A percentile compares a stretch with the other conserved stretches of the same genome.
phyloP scores from a whole-genome alignment of 345 rosid species.

The Hevea brasiliensis region DNA sequence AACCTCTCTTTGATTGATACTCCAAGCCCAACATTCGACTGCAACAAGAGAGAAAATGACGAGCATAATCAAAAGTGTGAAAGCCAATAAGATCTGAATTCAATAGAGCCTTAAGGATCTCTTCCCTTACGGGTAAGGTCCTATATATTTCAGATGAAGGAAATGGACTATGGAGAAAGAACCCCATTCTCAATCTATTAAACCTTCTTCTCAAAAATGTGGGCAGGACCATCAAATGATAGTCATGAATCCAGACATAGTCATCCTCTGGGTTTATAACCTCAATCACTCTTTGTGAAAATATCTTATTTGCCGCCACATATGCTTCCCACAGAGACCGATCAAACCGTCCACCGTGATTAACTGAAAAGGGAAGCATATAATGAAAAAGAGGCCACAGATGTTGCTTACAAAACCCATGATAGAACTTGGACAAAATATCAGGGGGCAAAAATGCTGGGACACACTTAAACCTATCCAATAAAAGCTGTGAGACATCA shows the following conservation, averaged over 20 bases:
- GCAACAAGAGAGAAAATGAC: conserved; percentile 81
- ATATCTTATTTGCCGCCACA: conserved; percentile 71
- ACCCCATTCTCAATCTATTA: conserved; percentile 70
- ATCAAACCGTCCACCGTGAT: conserved; percentile 70
- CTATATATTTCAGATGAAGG: conserved; percentile 80
- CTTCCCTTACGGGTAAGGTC: conserved; percentile 75
- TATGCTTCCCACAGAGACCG: conserved; percentile 77
- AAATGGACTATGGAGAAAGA: conserved; percentile 74
- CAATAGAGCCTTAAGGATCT: conserved; percentile 68
- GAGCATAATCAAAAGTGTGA: conserved; percentile 94
- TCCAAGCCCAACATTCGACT: conserved; percentile 73
- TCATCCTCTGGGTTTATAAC: conserved; percentile 77
- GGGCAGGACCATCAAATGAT: conserved; percentile 81
- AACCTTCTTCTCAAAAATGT: conserved; percentile 68
- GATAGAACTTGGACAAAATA: conserved; percentile 62
- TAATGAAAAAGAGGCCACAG: conserved; percentile 82
- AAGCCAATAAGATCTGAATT: conserved; percentile 74
- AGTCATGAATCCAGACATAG: conserved; percentile 77
- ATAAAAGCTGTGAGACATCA: conserved; percentile 63
- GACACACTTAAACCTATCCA: conserved; percentile 74
- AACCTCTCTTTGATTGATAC: conserved; percentile 75
- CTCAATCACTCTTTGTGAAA: conserved; percentile 70
- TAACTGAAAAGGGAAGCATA: conserved; percentile 68
- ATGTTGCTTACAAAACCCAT: conserved; percentile 78
- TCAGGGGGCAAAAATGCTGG: conserved; percentile 70